phyloP scores from a whole-genome alignment of 306 rosid genomes.

The Phaseolus lunatus region DNA sequence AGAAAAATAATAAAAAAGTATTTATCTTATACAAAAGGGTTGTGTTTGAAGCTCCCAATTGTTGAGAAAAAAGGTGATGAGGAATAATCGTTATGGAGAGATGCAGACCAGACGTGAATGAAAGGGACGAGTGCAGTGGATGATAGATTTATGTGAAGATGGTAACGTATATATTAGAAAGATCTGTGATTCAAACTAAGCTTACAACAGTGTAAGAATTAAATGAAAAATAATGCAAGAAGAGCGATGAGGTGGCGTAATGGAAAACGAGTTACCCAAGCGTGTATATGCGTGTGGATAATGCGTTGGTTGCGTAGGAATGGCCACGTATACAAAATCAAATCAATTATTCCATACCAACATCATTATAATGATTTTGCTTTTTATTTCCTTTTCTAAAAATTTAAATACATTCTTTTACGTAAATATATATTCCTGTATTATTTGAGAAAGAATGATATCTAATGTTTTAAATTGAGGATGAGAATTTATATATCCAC shows the following conservation, averaged over 20 bases:
- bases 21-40: not conserved
- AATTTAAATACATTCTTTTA: too few species aligned
- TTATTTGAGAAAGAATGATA: too few species aligned
- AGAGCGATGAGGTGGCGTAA: not conserved
- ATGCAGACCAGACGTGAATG: not conserved
- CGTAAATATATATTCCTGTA: too few species aligned
- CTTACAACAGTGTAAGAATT: not conserved
- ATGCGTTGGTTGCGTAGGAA: slow-evolving; percentile 50
- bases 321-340: slow-evolving; percentile 12
- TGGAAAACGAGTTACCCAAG: not conserved
- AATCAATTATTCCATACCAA: not conserved
- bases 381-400: not conserved
- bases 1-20: too few species aligned
- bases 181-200: not conserved
- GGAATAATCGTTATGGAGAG: not conserved
- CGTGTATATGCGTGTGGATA: slow-evolving; percentile 44
- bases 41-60: not conserved
- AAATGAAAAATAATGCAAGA: not conserved
- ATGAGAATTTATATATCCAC: too few species aligned
- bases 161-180: not conserved
- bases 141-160: not conserved
- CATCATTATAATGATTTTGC: not conserved
- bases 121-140: not conserved
- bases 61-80: not conserved
- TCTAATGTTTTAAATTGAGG: too few species aligned